Conservation (phyloP, 768 basidiomycete species). For the Suillus weaverae region DNA sequence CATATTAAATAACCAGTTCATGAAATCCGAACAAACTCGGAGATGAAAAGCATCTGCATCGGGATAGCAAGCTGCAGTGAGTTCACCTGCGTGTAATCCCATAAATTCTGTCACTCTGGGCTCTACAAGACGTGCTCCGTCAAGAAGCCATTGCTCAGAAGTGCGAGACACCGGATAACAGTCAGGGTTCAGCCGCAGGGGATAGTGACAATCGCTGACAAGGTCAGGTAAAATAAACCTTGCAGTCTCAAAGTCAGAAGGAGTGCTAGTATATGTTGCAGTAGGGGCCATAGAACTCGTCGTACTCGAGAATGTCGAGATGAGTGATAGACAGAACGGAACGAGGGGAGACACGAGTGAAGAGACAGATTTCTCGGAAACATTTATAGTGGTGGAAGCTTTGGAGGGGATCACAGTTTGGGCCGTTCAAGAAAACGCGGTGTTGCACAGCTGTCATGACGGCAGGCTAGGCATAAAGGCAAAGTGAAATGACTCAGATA, state of each 20-base stretch:
- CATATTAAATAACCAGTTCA: conserved; percentile 38
- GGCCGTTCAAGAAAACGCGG: neutral
- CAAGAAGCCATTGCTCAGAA: conserved; percentile 38
- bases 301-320: neutral
- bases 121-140: conserved; percentile 15
- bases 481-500: neutral
- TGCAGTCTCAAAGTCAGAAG: conserved; percentile 5
- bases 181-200: conserved; percentile 34
- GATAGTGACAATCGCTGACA: conserved; percentile 39
- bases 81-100: conserved; percentile 58
- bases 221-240: conserved; percentile 43
- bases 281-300: conserved; percentile 25
- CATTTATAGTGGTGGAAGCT: conserved; percentile 23
- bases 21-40: conserved; percentile 59
- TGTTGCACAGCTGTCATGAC: neutral
- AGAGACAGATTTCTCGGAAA: conserved; percentile 15
- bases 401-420: neutral
- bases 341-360: conserved; percentile 12
- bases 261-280: conserved; percentile 18
- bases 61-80: conserved; percentile 60
- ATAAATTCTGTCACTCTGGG: conserved; percentile 34
- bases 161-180: conserved; percentile 36
- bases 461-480: neutral
- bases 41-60: conserved; percentile 49
- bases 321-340: conserved; percentile 16